Conservation (phyloP, 345 rosid genomes). For the Odontarrhena argentea region DNA sequence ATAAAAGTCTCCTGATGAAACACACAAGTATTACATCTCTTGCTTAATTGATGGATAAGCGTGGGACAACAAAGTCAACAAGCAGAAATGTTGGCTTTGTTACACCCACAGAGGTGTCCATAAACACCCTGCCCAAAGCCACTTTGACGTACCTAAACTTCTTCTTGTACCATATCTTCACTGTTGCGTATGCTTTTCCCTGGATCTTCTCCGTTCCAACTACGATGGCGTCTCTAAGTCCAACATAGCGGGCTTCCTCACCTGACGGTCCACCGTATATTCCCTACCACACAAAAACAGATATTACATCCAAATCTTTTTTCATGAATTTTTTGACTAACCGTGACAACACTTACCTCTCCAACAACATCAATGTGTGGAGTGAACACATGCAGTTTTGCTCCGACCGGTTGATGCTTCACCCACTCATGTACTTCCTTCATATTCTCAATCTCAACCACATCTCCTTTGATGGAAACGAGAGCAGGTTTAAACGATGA, state of each 20-base stretch:
- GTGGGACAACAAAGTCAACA: slow-evolving; percentile 25
- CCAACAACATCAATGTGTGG: slow-evolving; percentile 27
- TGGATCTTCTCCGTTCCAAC: background rate
- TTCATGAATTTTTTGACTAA: background rate
- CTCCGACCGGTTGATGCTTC: slow-evolving; percentile 8
- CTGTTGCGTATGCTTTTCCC: background rate
- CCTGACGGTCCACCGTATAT: slow-evolving; percentile 14
- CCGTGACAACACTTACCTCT: slow-evolving; percentile 16
- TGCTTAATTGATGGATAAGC: slow-evolving; percentile 7
- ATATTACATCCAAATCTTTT: background rate
- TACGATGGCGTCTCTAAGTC: slow-evolving; percentile 19
- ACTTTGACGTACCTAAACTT: slow-evolving; percentile 3
- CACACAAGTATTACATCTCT: background rate
- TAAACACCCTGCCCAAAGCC: background rate
- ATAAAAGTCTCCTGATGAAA: no score
- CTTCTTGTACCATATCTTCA: slow-evolving; percentile 29
- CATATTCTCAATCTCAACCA: background rate
- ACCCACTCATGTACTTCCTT: background rate
- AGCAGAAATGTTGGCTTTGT: slow-evolving; percentile 27
- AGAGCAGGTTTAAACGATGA: no score
- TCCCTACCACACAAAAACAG: slow-evolving; percentile 15
- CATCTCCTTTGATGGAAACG: slow-evolving; percentile 21
- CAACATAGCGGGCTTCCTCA: slow-evolving; percentile 22
- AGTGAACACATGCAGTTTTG: slow-evolving; percentile 31
- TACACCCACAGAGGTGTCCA: background rate